These are phyloP conservation scores for Pholiota conissans DNA, from an alignment of 768 basidiomycete genomes.

Conservation along the genomic window DNA sequence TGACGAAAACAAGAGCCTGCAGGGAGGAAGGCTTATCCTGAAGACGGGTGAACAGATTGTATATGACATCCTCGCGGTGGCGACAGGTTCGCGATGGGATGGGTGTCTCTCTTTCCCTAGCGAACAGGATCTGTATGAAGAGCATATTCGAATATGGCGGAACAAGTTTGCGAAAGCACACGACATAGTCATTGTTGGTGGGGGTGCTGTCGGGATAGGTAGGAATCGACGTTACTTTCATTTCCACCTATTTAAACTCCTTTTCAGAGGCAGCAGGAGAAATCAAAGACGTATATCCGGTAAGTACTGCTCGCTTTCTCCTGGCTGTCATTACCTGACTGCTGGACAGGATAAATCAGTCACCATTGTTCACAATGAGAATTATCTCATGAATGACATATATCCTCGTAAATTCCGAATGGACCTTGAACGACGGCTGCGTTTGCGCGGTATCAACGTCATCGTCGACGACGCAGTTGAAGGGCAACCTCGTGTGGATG, in stretches of 20 bases:
- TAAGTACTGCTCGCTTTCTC: conserved; percentile 5
- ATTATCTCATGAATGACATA: conserved; percentile 45
- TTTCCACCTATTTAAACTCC: conserved; percentile 1
- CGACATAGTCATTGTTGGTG: conserved; percentile 26
- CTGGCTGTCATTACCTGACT: conserved; percentile 28
- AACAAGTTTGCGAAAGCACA: conserved; percentile 21
- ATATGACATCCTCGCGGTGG: conserved; percentile 57
- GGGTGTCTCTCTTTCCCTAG: conserved; percentile 36
- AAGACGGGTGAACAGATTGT: conserved; percentile 41
- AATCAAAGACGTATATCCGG: conserved; percentile 25
- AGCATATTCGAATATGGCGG: conserved; percentile 21
- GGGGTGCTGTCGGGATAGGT: conserved; percentile 29
- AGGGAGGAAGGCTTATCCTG: conserved; percentile 42
- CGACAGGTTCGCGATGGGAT: conserved; percentile 50
- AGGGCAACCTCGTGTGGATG: conserved; percentile 7
- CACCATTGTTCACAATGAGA: conserved; percentile 55
- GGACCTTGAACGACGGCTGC: conserved; percentile 38
- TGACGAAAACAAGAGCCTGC: conserved; percentile 28
- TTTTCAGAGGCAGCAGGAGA: conserved; percentile 24
- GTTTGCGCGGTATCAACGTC: conserved; percentile 44
- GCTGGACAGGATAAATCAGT: conserved; percentile 40
- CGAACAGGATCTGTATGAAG: conserved; percentile 11
- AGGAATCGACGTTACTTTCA: conserved; percentile 5
- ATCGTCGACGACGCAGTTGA: conserved; percentile 53
- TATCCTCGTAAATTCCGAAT: conserved; percentile 54